phyloP scores from a whole-genome alignment of 495 filamentous ascomycete genomes.

The Aspergillus ostianus region DNA sequence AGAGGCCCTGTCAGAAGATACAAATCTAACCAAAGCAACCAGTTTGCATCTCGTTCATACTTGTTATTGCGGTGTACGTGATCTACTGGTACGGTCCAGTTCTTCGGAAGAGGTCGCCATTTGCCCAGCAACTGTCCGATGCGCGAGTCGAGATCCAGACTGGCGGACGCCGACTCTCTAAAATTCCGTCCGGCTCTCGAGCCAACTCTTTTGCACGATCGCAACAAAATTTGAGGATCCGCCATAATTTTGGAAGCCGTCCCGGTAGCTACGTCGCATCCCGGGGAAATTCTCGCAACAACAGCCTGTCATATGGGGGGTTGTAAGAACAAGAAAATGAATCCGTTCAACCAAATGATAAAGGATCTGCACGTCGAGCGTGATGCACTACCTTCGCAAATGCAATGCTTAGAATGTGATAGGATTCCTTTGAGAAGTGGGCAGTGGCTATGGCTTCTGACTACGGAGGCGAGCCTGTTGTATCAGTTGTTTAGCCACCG shows the following conservation, averaged over 20 bases:
- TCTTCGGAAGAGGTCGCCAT: conserved; percentile 67
- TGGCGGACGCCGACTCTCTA: conserved; percentile 38
- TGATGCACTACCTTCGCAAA: not conserved
- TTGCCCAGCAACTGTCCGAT: conserved; percentile 67
- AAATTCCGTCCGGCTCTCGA: conserved; percentile 38
- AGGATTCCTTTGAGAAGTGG: not conserved
- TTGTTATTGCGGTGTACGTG: conserved; percentile 72
- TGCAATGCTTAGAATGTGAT: not conserved
- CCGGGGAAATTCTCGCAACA: conserved; percentile 37
- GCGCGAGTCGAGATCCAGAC: conserved; percentile 45
- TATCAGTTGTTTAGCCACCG: not conserved
- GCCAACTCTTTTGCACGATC: conserved; percentile 48
- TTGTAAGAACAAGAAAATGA: no score
- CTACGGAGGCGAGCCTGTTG: not conserved
- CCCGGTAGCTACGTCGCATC: conserved; percentile 33
- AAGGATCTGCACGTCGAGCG: not conserved
- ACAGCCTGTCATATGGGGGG: conserved; percentile 20
- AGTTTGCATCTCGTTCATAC: conserved; percentile 62
- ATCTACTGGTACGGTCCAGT: conserved; percentile 74
- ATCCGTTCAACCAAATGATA: no score
- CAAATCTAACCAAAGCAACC: not conserved
- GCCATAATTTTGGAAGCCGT: conserved; percentile 43
- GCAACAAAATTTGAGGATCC: conserved; percentile 49
- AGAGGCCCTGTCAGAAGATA: not conserved
- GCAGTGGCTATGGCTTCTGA: not conserved